Percentiles rank a stretch among this genome's conserved stretches.
phyloP scores from a whole-genome alignment of 768 basidiomycete genomes.

The Lenzites betulinus region DNA sequence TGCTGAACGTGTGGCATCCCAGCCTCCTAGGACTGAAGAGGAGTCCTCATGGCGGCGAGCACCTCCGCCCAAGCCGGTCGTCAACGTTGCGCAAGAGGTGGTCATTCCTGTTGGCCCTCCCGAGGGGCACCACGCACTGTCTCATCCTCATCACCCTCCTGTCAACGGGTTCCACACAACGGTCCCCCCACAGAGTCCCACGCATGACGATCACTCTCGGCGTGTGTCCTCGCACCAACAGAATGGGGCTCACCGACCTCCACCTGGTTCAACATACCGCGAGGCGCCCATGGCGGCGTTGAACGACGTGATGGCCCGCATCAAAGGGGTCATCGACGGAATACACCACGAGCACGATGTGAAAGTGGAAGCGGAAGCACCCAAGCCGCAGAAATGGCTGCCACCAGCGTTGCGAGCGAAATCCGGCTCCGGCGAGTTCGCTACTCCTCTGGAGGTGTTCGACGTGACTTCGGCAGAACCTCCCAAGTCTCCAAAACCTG shows the following conservation, averaged over 20 bases:
- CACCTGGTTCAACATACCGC: conserved; percentile 37
- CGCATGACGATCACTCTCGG: conserved; percentile 14
- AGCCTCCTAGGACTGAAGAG: conserved; percentile 38
- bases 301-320: conserved; percentile 83
- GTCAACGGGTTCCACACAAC: not conserved
- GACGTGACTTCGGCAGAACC: conserved; percentile 30
- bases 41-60: conserved; percentile 51
- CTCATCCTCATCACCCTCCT: not conserved
- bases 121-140: not conserved
- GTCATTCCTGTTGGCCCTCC: not conserved
- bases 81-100: not conserved
- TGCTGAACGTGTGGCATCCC: not conserved
- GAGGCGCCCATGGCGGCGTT: conserved; percentile 70
- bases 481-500: conserved; percentile 28
- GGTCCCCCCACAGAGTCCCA: not conserved
- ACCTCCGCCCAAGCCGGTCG: not conserved
- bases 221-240: conserved; percentile 8
- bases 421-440: conserved; percentile 12
- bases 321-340: conserved; percentile 74
- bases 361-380: conserved; percentile 25
- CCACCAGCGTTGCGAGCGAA: conserved; percentile 30
- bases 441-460: conserved; percentile 24
- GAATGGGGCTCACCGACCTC: conserved; percentile 24
- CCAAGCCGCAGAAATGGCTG: conserved; percentile 29
- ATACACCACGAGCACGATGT: conserved; percentile 46